Conservation (phyloP, 257 asterid genomes). For the Solanum ahanhuiri region DNA sequence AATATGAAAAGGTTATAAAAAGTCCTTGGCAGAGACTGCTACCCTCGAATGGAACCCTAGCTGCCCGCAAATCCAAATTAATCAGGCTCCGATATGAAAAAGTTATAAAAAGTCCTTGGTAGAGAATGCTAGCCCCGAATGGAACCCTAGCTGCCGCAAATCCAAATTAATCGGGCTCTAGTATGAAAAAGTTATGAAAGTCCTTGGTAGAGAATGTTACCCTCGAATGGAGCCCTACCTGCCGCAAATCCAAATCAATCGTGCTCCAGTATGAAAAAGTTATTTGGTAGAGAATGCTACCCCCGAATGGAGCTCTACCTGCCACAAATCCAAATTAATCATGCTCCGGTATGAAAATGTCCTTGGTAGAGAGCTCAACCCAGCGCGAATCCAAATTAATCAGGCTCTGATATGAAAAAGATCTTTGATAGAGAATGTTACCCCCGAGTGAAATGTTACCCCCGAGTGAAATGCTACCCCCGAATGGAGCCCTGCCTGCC, state of each 20-base stretch:
- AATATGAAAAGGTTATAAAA: too few species aligned
- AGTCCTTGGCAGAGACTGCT: too few species aligned
- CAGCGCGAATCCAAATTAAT: not conserved
- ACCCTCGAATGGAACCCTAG: too few species aligned
- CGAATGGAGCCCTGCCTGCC: fast-evolving
- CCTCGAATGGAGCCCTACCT: too few species aligned
- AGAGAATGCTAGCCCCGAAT: not conserved
- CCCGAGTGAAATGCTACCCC: too few species aligned
- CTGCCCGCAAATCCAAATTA: too few species aligned
- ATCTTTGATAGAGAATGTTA: not conserved
- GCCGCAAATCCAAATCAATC: too few species aligned
- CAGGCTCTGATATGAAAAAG: not conserved
- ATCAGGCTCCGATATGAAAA: fast-evolving
- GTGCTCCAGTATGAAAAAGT: too few species aligned
- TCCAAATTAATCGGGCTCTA: not conserved
- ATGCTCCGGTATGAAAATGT: not conserved
- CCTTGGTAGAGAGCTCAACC: not conserved
- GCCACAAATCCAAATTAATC: not conserved
- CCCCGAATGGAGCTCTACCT: not conserved
- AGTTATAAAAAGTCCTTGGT: not conserved
- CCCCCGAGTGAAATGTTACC: too few species aligned
- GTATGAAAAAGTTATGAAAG: not conserved
- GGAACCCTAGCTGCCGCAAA: fast-evolving
- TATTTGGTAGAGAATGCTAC: not conserved
- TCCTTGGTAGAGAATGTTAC: too few species aligned